Base-by-base conservation (phyloP, 805 yeast species). In the Candida pseudofarinosa region DNA sequence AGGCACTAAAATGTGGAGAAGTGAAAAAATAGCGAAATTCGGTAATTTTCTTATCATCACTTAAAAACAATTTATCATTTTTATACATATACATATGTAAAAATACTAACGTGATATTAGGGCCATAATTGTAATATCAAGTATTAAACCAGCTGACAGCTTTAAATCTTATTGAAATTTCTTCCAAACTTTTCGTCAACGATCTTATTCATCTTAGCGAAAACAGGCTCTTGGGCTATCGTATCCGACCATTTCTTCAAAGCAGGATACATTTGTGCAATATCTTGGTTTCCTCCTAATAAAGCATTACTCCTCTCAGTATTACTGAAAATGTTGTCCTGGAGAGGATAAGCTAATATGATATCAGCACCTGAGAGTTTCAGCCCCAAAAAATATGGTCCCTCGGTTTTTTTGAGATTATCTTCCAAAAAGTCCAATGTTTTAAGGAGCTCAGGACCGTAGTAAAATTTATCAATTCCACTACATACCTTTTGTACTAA, bases 331-430 rank as follows among this genome's bases (percentile, higher is more conserved):
- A 58, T 33, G 37, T 48, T 45, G 17, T 60, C 63, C 19, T 44
- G 52, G 28, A 66, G 33, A 0, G 83, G 81, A 60, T 73, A 80
- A 0, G 67, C 56, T 49, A 80, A 58, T 41, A 80, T 69, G 41
- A 84, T 71, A 49, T 79, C 84, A 6, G 83, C 84, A 3, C 63
- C 82, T 14, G 79, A 67, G n/a, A 79, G 55, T 47, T 67, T 66
- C 30, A 69, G 64, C 10, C 74, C 80, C 14, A 77, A 81, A 50
- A 79, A 72, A 51, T 56, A 78, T 17, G 62, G 59, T 15, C 49
- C 43, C 4, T 53, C 48, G 3, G 50, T 47, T 28, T 52, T 46
- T 40, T 55, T 56, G 39, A 67, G 50, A 30, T 53, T 58, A 16
- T 35, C 33, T 20, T 68, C 70, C 50, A 67, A 58, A 43, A 55